Evolutionary conservation across 73 alveolate species (phyloP).

Genomic region (Paramecium pentaurelia): DNA sequence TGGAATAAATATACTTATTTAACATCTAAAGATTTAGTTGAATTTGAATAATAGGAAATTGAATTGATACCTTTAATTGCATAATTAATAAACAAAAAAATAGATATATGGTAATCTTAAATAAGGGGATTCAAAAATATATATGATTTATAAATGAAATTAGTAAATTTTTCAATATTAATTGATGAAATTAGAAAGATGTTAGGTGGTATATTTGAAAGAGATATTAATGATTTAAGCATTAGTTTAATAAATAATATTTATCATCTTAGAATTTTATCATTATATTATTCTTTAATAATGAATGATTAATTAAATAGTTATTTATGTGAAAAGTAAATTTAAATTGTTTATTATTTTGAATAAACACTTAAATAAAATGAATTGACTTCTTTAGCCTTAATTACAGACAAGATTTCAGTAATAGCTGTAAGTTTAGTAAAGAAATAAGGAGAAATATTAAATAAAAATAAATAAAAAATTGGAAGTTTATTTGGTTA

Average conservation of each 20-base stretch:
- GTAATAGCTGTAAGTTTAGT: neutral
- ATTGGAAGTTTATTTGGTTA: neutral
- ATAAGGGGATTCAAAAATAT: neutral
- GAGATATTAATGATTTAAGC: neutral
- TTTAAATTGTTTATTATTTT: neutral
- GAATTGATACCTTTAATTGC: neutral
- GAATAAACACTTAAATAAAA: neutral
- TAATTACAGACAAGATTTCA: neutral
- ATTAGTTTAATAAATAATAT: neutral
- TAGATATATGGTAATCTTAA: neutral
- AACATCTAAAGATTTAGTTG: neutral
- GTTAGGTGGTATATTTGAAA: neutral
- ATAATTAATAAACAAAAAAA: neutral
- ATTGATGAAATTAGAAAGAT: neutral
- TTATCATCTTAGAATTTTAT: neutral
- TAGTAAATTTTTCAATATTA: neutral
- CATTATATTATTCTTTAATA: neutral
- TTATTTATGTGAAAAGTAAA: neutral
- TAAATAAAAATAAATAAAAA: neutral
- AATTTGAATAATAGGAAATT: neutral
- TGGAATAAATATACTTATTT: neutral
- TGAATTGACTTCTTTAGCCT: neutral
- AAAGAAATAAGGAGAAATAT: neutral
- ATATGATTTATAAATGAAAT: neutral
- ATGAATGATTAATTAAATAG: constrained; percentile 11